Percentiles rank a stretch among this genome's conserved stretches.
These are phyloP conservation scores for Schizosaccharomyces osmophilus DNA, from an alignment of 805 yeast species.

Conservation along the genomic window DNA sequence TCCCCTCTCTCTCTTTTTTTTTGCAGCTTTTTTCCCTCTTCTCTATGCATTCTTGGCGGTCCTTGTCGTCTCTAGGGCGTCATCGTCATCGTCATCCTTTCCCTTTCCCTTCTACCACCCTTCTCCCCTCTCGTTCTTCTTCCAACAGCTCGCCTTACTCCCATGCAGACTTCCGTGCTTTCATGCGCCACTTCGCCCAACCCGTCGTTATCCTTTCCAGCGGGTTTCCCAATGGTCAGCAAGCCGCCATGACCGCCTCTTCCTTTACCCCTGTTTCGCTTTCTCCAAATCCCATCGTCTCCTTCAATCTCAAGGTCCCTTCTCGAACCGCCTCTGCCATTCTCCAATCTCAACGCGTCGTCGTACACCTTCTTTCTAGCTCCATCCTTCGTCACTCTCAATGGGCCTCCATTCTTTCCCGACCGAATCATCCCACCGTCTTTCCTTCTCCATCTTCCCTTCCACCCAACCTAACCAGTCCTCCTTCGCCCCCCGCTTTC, in stretches of 20 bases:
- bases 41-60: background rate
- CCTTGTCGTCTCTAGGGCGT: background rate
- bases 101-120: background rate
- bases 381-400: background rate
- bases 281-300: background rate
- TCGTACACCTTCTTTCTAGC: background rate
- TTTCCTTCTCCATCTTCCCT: background rate
- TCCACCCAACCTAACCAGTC: background rate
- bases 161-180: background rate
- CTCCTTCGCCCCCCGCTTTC: background rate
- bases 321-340: background rate
- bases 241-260: slow-evolving; percentile 1
- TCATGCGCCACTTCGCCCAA: background rate
- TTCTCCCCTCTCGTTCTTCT: background rate
- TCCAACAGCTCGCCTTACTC: background rate
- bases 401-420: background rate
- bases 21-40: too few relatives aligned
- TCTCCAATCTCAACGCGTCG: background rate
- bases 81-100: background rate
- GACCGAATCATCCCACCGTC: background rate
- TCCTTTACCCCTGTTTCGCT: slow-evolving; percentile 1
- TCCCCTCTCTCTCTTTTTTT: too few relatives aligned
- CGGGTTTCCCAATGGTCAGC: background rate
- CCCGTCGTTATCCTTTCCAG: slow-evolving; percentile 1
- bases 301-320: background rate